Conservation (phyloP, 1,284 basidiomycete genomes). For the Chalciporus sp. region DNA sequence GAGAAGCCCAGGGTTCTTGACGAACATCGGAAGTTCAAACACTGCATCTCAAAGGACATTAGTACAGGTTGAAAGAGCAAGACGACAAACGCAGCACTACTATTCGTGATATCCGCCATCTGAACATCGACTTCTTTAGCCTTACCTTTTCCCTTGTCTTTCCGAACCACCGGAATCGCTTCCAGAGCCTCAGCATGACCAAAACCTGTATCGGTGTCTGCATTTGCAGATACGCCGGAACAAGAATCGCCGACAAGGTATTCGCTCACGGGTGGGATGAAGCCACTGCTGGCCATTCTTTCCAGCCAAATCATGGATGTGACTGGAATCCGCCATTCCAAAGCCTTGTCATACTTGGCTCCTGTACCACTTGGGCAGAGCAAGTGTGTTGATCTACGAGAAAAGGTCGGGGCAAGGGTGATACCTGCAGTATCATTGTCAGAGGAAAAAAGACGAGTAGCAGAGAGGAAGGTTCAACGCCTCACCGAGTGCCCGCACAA, state of each 20-base stretch:
- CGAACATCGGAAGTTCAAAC: slow-evolving; percentile 17
- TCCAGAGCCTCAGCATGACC: background rate
- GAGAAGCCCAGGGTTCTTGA: slow-evolving; percentile 23
- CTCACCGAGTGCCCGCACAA: slow-evolving; percentile 66
- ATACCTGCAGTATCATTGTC: slow-evolving; percentile 45
- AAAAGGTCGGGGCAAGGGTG: slow-evolving; percentile 57
- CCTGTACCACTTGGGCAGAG: slow-evolving; percentile 70
- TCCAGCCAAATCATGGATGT: slow-evolving; percentile 66
- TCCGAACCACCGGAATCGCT: background rate
- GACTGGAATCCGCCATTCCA: slow-evolving; percentile 68
- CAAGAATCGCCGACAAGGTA: slow-evolving; percentile 21
- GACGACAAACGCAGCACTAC: slow-evolving; percentile 11
- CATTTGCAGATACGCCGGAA: background rate
- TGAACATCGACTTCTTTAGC: slow-evolving; percentile 25
- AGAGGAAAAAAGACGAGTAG: background rate
- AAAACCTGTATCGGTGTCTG: background rate
- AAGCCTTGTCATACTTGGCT: slow-evolving; percentile 71
- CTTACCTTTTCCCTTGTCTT: slow-evolving; percentile 33
- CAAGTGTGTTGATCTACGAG: slow-evolving; percentile 66
- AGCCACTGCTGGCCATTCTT: slow-evolving; percentile 49
- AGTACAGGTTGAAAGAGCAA: background rate
- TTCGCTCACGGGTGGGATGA: slow-evolving; percentile 36
- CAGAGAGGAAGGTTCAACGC: slow-evolving; percentile 4
- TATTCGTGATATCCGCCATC: slow-evolving; percentile 42
- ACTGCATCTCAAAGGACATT: slow-evolving; percentile 2